Evolutionary conservation across 2,329 filamentous ascomycete genomes (phyloP).

Genomic region (Neopestalotiopsis rosae): DNA sequence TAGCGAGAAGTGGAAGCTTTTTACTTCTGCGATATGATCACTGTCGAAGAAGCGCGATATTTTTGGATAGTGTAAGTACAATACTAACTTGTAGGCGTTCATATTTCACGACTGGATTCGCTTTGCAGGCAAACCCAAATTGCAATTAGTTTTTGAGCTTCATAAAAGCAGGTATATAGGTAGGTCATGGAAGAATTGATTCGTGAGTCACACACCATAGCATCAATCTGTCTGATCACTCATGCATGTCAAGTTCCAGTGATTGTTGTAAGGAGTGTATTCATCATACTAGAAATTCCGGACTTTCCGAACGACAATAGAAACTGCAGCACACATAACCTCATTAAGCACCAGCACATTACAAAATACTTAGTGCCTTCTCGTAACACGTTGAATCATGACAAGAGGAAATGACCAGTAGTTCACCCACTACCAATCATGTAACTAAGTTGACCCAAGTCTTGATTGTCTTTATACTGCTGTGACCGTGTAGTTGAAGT

Average conservation of each 20-base stretch:
- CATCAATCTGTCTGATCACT: no score
- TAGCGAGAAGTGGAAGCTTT: not conserved
- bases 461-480: not conserved
- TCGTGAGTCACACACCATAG: no score
- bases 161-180: no score
- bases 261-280: not conserved
- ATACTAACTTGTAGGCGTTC: not conserved
- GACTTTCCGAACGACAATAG: not conserved
- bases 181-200: no score
- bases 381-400: not conserved
- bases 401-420: not conserved
- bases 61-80: not conserved
- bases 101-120: no score
- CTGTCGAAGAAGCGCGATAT: no score
- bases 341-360: not conserved
- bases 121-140: no score
- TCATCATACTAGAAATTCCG: not conserved
- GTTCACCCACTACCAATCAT: not conserved
- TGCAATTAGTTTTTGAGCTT: no score
- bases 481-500: constrained; percentile 1
- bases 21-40: not conserved
- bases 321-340: not conserved
- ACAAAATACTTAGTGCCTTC: not conserved
- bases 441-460: not conserved
- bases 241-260: not conserved